Evolutionary conservation across 345 rosid genomes (phyloP).

Genomic region (Balakata baccata): DNA sequence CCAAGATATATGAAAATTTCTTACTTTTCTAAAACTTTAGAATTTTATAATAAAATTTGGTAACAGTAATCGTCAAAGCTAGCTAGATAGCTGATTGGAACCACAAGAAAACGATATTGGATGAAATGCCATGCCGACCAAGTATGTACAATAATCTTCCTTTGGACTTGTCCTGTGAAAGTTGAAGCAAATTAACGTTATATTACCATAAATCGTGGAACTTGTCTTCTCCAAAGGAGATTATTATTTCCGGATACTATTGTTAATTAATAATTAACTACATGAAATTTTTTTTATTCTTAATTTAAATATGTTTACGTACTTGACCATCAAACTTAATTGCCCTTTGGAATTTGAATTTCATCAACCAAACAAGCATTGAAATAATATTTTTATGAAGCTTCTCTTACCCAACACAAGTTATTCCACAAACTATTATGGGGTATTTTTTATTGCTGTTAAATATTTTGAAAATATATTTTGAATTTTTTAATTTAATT

Average conservation of each 20-base stretch:
- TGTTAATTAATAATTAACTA: too few relatives aligned
- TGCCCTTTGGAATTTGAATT: too few relatives aligned
- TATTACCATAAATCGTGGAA: constrained; percentile 2
- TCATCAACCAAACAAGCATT: too few relatives aligned
- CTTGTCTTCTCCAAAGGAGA: background rate
- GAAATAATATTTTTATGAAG: too few relatives aligned
- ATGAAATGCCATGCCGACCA: background rate
- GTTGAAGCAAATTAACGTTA: background rate
- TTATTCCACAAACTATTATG: too few relatives aligned
- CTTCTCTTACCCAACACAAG: too few relatives aligned
- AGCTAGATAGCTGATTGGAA: too few relatives aligned
- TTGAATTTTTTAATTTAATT: too few relatives aligned
- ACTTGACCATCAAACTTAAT: background rate
- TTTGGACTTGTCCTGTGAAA: background rate
- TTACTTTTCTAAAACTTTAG: background rate
- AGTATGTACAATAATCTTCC: background rate
- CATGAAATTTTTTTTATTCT: background rate
- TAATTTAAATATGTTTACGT: background rate
- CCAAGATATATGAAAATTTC: background rate
- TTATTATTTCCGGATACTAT: too few relatives aligned
- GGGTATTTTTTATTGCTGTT: too few relatives aligned
- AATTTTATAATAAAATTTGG: too few relatives aligned
- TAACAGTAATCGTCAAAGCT: background rate
- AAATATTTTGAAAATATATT: too few relatives aligned
- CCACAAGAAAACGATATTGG: background rate